phyloP scores from a whole-genome alignment of 2,329 filamentous ascomycete species.

The Epichloe gansuensis region DNA sequence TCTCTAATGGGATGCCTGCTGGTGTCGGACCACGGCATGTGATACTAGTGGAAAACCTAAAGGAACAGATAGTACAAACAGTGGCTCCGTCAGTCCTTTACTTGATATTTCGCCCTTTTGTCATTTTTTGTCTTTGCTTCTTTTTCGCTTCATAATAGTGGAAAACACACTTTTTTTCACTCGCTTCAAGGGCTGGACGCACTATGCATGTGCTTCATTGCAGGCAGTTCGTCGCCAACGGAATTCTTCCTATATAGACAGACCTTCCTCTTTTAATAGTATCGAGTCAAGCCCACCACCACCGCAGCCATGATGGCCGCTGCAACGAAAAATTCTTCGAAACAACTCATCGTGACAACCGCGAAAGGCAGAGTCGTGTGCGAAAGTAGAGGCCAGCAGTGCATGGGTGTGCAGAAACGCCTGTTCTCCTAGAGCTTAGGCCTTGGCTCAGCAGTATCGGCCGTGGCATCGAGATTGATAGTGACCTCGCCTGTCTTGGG shows the following conservation, averaged over 20 bases:
- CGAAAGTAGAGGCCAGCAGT: neutral
- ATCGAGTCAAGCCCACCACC: neutral
- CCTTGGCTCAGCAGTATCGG: constrained; percentile 27
- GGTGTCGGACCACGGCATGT: neutral
- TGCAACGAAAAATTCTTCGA: neutral
- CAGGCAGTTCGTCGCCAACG: neutral
- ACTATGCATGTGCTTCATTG: neutral
- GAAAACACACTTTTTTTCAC: neutral
- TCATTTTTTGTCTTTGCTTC: neutral
- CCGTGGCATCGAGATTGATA: constrained; percentile 79
- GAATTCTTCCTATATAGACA: neutral
- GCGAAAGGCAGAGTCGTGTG: neutral
- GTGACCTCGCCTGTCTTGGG: constrained; percentile 65
- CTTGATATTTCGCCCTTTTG: neutral
- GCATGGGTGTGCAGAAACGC: neutral
- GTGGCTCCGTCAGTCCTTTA: neutral
- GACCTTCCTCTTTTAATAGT: neutral
- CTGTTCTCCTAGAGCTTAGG: constrained; percentile 25
- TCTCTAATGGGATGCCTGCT: neutral
- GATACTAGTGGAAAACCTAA: neutral
- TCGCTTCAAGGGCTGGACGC: neutral
- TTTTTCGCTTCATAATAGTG: neutral
- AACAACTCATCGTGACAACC: neutral
- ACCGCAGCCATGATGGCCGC: neutral
- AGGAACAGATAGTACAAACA: neutral